Percentiles rank a stretch among this genome's conserved stretches.
Evolutionary conservation across 176 grass and related monocot species (phyloP).

Genomic region (Oryza meyeriana): DNA sequence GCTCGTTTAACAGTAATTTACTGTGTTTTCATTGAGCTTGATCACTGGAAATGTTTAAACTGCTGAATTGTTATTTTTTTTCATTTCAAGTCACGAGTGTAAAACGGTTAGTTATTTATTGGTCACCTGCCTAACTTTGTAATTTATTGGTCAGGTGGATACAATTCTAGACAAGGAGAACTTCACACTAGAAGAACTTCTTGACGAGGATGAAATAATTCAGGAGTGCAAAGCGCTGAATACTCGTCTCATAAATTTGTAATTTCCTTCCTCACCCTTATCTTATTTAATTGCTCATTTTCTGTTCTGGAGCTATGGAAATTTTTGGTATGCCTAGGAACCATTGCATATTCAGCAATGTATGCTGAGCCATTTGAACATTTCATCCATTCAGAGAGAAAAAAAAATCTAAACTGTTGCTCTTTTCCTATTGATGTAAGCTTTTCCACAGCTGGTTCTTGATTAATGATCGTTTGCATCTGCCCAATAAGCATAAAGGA

Average conservation of each 20-base stretch:
- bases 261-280: background rate
- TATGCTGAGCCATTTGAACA: background rate
- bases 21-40: background rate
- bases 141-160: constrained; percentile 61
- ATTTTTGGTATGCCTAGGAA: background rate
- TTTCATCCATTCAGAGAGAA: background rate
- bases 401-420: background rate
- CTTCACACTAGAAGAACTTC: constrained; percentile 88
- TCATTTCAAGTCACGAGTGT: background rate
- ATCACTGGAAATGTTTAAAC: background rate
- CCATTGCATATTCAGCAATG: background rate
- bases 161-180: constrained; percentile 90
- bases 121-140: background rate
- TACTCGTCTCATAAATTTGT: constrained; percentile 90
- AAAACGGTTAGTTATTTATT: too few species aligned
- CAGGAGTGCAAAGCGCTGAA: constrained; percentile 98
- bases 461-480: background rate
- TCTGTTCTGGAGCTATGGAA: background rate
- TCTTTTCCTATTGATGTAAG: background rate
- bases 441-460: background rate
- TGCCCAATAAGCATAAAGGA: background rate
- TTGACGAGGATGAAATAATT: constrained; percentile 91
- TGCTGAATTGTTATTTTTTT: background rate
- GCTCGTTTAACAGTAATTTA: constrained; percentile 1
- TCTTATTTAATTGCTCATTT: background rate